Evolutionary conservation across 495 filamentous ascomycete genomes (phyloP).

Genomic region (Penicillium mononematosum): DNA sequence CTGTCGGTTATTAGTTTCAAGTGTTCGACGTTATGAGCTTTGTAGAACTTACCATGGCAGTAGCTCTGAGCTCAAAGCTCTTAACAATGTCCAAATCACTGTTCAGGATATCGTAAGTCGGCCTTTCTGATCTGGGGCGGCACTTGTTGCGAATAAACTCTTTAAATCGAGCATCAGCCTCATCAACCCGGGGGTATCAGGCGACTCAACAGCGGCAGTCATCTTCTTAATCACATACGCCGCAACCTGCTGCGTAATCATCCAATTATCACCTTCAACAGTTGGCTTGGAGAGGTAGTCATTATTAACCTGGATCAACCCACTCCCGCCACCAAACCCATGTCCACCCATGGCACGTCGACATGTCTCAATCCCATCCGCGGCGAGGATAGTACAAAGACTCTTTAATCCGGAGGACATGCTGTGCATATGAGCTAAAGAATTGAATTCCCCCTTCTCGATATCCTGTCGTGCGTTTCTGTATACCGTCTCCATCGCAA

Average conservation of each 20-base stretch:
- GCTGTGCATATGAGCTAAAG: conserved; percentile 47
- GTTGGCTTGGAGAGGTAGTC: conserved; percentile 52
- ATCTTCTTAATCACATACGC: conserved; percentile 51
- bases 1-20: conserved; percentile 12
- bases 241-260: conserved; percentile 52
- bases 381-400: conserved; percentile 48
- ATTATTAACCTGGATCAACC: conserved; percentile 46
- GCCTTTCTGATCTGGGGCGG: neutral
- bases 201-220: conserved; percentile 31
- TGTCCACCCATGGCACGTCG: conserved; percentile 50
- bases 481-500: conserved; percentile 44
- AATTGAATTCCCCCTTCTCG: conserved; percentile 40
- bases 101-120: conserved; percentile 17
- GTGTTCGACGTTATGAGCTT: neutral
- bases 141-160: conserved; percentile 19
- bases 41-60: conserved; percentile 26
- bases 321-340: conserved; percentile 49
- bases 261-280: conserved; percentile 55
- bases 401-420: conserved; percentile 51
- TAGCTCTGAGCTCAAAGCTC: conserved; percentile 44
- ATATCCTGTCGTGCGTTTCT: conserved; percentile 36
- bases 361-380: conserved; percentile 51
- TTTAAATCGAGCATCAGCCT: conserved; percentile 27
- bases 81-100: conserved; percentile 40
- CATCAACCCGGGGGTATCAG: conserved; percentile 14